These are phyloP conservation scores for Seiridium cupressi DNA, from an alignment of 2,329 filamentous ascomycete genomes.

Conservation along the genomic window DNA sequence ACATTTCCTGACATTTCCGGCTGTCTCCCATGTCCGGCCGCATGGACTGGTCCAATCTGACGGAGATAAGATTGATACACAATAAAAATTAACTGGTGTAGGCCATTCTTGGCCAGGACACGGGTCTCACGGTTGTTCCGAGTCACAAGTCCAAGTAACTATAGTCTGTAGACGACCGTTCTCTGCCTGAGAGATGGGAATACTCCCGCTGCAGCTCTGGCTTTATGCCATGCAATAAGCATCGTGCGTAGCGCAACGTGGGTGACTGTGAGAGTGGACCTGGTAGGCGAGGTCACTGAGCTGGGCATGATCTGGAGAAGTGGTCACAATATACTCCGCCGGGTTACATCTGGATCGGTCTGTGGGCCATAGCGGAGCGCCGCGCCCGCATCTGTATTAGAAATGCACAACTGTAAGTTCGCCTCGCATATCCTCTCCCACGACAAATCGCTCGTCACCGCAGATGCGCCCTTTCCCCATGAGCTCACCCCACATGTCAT, in stretches of 20 bases:
- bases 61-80: not conserved
- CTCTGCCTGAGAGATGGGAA: no score
- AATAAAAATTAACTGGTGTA: not conserved
- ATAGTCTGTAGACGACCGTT: no score
- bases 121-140: not conserved
- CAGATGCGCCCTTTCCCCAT: conserved; percentile 51
- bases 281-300: not conserved
- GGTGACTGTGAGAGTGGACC: no score
- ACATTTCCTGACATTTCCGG: not conserved
- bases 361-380: not conserved
- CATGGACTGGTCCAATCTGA: not conserved
- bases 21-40: not conserved
- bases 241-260: no score
- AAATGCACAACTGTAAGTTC: conserved; percentile 43
- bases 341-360: not conserved
- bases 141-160: no score
- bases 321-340: not conserved
- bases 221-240: no score
- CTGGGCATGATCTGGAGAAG: not conserved
- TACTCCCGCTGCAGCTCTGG: no score
- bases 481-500: conserved; percentile 46
- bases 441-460: conserved; percentile 60
- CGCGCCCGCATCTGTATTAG: not conserved
- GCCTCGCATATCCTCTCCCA: conserved; percentile 53
- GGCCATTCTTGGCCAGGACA: not conserved